A percentile compares a stretch with the other conserved stretches of the same genome.
Conservation (phyloP, 1,284 basidiomycete species). For the Inonotus hispidus region DNA sequence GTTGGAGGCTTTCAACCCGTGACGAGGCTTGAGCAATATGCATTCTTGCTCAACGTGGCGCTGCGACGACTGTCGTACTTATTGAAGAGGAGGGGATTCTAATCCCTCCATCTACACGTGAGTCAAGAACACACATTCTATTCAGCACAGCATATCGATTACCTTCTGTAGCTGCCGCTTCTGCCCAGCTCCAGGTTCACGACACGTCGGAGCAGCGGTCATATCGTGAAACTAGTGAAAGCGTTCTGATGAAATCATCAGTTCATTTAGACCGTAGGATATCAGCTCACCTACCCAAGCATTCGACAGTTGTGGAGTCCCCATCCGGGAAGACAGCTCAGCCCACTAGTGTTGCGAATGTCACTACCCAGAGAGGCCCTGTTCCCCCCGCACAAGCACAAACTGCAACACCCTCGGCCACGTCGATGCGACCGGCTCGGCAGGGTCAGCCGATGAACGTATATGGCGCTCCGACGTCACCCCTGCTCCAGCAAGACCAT, state of each 20-base stretch:
- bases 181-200: slow-evolving; percentile 27
- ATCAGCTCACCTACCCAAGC: slow-evolving; percentile 86
- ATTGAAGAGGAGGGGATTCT: slow-evolving; percentile 89
- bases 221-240: slow-evolving; percentile 83
- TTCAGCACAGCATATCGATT: slow-evolving; percentile 19
- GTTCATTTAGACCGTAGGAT: slow-evolving; percentile 93
- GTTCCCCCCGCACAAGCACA: slow-evolving; percentile 29
- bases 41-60: slow-evolving; percentile 95
- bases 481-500: slow-evolving; percentile 27
- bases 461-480: slow-evolving; percentile 17
- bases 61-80: slow-evolving; percentile 88
- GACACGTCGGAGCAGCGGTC: slow-evolving; percentile 51
- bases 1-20: slow-evolving; percentile 84
- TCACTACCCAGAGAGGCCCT: slow-evolving; percentile 37
- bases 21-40: slow-evolving; percentile 94
- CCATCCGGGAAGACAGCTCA: slow-evolving; percentile 88
- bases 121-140: slow-evolving; percentile 27
- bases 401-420: slow-evolving; percentile 27
- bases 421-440: slow-evolving; percentile 24
- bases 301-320: slow-evolving; percentile 93
- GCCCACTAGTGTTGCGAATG: slow-evolving; percentile 41
- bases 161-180: slow-evolving; percentile 31
- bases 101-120: slow-evolving; percentile 63
- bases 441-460: slow-evolving; percentile 17
- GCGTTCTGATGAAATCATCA: slow-evolving; percentile 89